These are phyloP conservation scores for Chalaropsis thielavioides DNA, from an alignment of 2,329 filamentous ascomycete species.

Conservation along the genomic window DNA sequence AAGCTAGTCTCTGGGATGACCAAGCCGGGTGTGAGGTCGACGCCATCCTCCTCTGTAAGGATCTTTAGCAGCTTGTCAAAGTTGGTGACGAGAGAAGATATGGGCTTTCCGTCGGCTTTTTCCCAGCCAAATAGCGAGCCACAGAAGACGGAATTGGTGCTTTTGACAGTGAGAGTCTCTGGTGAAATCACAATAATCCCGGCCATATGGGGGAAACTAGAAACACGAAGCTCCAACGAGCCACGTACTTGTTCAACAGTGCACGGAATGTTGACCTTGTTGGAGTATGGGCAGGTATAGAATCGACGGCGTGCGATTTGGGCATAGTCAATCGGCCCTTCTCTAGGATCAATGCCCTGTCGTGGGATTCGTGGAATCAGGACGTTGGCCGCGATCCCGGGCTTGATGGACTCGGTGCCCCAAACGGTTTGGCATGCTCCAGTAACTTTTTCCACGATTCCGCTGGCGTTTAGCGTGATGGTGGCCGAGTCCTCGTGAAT, in stretches of 20 bases:
- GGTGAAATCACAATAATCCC: slow-evolving; percentile 90
- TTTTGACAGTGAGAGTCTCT: slow-evolving; percentile 62
- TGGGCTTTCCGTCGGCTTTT: slow-evolving; percentile 62
- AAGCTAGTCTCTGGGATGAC: slow-evolving; percentile 95
- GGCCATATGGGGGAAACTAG: slow-evolving; percentile 92
- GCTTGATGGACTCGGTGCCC: slow-evolving; percentile 52
- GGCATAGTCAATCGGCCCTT: slow-evolving; percentile 63
- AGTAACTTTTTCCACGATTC: slow-evolving; percentile 51
- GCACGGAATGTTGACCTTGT: slow-evolving; percentile 68
- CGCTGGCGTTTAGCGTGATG: slow-evolving; percentile 63
- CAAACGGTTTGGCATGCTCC: slow-evolving; percentile 81
- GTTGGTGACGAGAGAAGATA: slow-evolving; percentile 68
- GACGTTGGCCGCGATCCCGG: slow-evolving; percentile 59
- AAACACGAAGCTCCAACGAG: slow-evolving; percentile 62
- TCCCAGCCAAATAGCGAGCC: slow-evolving; percentile 82
- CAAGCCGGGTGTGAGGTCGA: slow-evolving; percentile 78
- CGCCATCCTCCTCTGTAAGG: slow-evolving; percentile 72
- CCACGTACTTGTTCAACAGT: slow-evolving; percentile 60
- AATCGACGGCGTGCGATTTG: slow-evolving; percentile 57
- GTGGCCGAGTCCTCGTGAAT: slow-evolving; percentile 86
- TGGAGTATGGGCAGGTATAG: slow-evolving; percentile 71
- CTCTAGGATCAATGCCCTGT: slow-evolving; percentile 53
- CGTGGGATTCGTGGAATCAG: slow-evolving; percentile 74
- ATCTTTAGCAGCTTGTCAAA: slow-evolving; percentile 75
- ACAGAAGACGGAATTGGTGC: slow-evolving; percentile 89